phyloP scores from a whole-genome alignment of 345 rosid species.

The Erodium maritimum region DNA sequence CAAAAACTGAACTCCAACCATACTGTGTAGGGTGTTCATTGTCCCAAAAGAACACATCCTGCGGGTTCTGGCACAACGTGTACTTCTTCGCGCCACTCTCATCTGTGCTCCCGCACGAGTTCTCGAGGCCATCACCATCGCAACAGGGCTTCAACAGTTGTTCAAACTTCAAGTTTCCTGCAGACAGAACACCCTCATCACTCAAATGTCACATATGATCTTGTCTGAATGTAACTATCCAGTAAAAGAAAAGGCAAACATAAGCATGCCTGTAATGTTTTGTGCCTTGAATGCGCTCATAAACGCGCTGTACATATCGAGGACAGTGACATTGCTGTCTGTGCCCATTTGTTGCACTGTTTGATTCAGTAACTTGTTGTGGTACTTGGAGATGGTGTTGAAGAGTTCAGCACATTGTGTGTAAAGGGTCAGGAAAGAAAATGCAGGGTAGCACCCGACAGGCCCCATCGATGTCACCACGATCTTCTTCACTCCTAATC shows the following conservation, averaged over 20 bases:
- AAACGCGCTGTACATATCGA: slow-evolving; percentile 25
- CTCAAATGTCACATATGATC: too few relatives aligned
- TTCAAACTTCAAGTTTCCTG: neutral
- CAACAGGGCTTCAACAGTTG: slow-evolving; percentile 34
- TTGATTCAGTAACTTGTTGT: slow-evolving; percentile 15
- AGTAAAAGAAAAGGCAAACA: neutral
- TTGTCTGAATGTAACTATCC: neutral
- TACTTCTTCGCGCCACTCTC: slow-evolving; percentile 24
- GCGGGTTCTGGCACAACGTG: slow-evolving; percentile 24
- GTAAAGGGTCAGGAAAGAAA: slow-evolving; percentile 11
- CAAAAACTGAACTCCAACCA: slow-evolving; percentile 29
- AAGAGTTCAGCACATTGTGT: slow-evolving; percentile 16
- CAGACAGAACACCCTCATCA: neutral
- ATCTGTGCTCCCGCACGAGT: slow-evolving; percentile 26
- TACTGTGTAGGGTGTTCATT: slow-evolving; percentile 32
- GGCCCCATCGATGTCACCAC: slow-evolving; percentile 18
- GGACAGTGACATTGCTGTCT: slow-evolving; percentile 3
- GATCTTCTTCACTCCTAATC: slow-evolving; percentile 24
- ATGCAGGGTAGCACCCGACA: slow-evolving; percentile 23
- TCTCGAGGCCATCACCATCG: slow-evolving; percentile 9
- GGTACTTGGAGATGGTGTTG: slow-evolving; percentile 17
- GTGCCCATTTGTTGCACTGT: slow-evolving; percentile 13
- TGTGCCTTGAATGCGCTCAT: slow-evolving; percentile 13
- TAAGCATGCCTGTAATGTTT: neutral
- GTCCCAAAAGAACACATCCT: slow-evolving; percentile 39